phyloP scores from a whole-genome alignment of 225 moss, liverwort and hornwort genomes.

The Lunularia cruciata region DNA sequence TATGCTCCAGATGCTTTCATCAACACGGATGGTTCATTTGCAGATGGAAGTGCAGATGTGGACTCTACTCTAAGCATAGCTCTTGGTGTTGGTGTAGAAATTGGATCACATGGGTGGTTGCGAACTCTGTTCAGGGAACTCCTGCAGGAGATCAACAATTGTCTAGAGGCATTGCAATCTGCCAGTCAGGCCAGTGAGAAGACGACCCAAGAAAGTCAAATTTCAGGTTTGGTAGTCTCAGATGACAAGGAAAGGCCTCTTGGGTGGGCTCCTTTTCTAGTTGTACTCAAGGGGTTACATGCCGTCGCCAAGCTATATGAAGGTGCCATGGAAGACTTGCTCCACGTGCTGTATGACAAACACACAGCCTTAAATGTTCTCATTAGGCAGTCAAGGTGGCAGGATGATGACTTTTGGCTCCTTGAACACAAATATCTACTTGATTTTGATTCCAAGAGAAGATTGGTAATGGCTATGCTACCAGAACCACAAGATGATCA shows the following conservation, averaged over 20 bases:
- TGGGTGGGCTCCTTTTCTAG: conserved; percentile 83
- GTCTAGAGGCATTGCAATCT: conserved; percentile 60
- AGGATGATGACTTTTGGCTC: conserved; percentile 95
- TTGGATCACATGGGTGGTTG: conserved; percentile 92
- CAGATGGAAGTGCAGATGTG: not conserved
- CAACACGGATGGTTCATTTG: conserved; percentile 3
- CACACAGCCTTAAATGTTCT: conserved; percentile 62
- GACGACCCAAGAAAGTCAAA: conserved; percentile 37
- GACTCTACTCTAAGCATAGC: conserved; percentile 28
- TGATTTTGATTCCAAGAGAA: conserved; percentile 89
- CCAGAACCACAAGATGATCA: conserved; percentile 99
- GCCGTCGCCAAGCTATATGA: conserved; percentile 90
- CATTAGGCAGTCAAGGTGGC: conserved; percentile 90
- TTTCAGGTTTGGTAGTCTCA: conserved; percentile 30
- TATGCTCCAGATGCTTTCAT: conserved; percentile 1
- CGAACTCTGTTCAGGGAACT: conserved; percentile 70
- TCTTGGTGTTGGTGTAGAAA: conserved; percentile 58
- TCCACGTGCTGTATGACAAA: conserved; percentile 58
- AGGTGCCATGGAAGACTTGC: conserved; percentile 74
- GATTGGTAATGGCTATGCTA: conserved; percentile 94
- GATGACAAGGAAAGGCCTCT: conserved; percentile 65
- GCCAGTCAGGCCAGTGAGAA: conserved; percentile 40
- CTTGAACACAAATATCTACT: conserved; percentile 72
- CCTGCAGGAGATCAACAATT: conserved; percentile 62
- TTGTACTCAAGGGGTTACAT: conserved; percentile 87